Evolutionary conservation across 257 asterid genomes (phyloP).

Genomic region (Rhazya stricta): DNA sequence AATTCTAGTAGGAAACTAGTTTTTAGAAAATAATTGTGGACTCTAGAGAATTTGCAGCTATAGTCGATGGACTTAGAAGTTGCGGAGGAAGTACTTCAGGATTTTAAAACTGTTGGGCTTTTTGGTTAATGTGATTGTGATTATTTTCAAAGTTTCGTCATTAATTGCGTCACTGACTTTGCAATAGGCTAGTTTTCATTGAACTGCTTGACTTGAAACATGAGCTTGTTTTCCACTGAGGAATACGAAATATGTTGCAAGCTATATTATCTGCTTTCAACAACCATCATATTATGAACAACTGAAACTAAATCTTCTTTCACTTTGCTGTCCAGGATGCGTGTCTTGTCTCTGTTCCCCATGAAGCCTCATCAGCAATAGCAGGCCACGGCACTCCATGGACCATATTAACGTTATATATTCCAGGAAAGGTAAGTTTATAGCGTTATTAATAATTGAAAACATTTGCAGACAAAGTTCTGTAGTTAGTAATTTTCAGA

Average conservation of each 20-base stretch:
- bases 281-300: not conserved
- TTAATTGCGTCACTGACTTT: not conserved
- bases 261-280: not conserved
- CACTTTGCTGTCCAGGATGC: slow-evolving; percentile 37
- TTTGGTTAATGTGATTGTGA: not conserved
- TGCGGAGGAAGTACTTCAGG: not conserved
- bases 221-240: not conserved
- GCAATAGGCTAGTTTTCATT: not conserved
- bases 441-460: not conserved
- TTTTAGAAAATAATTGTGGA: not conserved
- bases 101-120: not conserved
- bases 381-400: slow-evolving; percentile 29
- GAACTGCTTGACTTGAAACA: not conserved
- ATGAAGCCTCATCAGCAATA: slow-evolving; percentile 25
- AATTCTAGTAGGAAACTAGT: not conserved
- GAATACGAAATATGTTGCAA: not conserved
- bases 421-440: not conserved
- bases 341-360: slow-evolving; percentile 52
- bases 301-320: not conserved
- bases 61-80: not conserved
- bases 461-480: not conserved
- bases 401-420: slow-evolving; percentile 4
- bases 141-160: not conserved
- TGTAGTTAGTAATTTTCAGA: not conserved
- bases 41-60: not conserved